phyloP scores from a whole-genome alignment of 2,329 filamentous ascomycete species.

The Rutstroemia sp. region DNA sequence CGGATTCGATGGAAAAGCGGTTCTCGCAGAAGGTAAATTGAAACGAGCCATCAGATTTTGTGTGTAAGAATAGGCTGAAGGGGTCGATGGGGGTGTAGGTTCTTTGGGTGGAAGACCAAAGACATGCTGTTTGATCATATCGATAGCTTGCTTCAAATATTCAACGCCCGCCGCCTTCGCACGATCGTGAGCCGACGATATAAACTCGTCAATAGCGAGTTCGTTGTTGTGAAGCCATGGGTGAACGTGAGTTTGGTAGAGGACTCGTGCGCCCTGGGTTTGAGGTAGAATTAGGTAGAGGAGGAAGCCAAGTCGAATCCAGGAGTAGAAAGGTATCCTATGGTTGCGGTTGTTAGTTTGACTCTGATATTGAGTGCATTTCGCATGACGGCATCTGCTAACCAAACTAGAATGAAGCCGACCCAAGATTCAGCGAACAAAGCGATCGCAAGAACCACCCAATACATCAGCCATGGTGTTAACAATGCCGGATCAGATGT shows the following conservation, averaged over 20 bases:
- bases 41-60: constrained; percentile 80
- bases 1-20: constrained; percentile 33
- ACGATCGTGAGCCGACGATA: constrained; percentile 71
- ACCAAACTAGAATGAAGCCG: constrained; percentile 80
- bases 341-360: constrained; percentile 2
- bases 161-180: constrained; percentile 69
- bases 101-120: constrained; percentile 63
- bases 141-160: constrained; percentile 65
- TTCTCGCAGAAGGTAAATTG: constrained; percentile 65
- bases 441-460: constrained; percentile 81
- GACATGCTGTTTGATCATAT: constrained; percentile 65
- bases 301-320: constrained; percentile 78
- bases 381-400: constrained; percentile 19
- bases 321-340: constrained; percentile 89
- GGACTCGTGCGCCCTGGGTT: constrained; percentile 80
- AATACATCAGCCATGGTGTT: constrained; percentile 99
- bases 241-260: constrained; percentile 81
- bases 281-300: constrained; percentile 95
- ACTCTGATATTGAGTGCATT: neutral
- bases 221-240: constrained; percentile 87
- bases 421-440: constrained; percentile 81
- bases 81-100: constrained; percentile 38
- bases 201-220: constrained; percentile 80
- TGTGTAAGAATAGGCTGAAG: constrained; percentile 54
- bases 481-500: constrained; percentile 82